A percentile compares a stretch with the other conserved stretches of the same genome.
Evolutionary conservation across 2,329 filamentous ascomycete species (phyloP).

Genomic region (Mycogone perniciosa): DNA sequence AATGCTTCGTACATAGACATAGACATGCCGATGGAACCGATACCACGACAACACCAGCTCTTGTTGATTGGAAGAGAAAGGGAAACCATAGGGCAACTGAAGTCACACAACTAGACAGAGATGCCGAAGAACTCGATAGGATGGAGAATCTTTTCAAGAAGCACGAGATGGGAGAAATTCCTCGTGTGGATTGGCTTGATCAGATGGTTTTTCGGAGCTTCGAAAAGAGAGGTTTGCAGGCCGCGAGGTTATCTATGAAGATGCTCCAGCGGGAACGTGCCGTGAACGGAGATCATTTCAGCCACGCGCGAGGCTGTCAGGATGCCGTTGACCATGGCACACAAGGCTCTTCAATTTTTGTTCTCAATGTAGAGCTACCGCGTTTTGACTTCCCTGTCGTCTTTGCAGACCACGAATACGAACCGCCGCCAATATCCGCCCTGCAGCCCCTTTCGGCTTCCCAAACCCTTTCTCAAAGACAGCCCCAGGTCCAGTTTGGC

Average conservation of each 20-base stretch:
- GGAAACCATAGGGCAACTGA: constrained; percentile 45
- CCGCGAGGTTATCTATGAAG: constrained; percentile 58
- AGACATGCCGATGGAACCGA: constrained; percentile 80
- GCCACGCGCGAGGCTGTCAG: constrained; percentile 25
- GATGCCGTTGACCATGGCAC: constrained; percentile 37
- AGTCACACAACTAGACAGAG: constrained; percentile 54
- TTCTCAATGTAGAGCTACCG: constrained; percentile 84
- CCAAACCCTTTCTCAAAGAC: constrained; percentile 67
- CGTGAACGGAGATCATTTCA: constrained; percentile 20
- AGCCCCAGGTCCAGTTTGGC: constrained; percentile 82
- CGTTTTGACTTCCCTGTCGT: constrained; percentile 94
- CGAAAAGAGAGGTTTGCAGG: constrained; percentile 66
- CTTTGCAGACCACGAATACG: constrained; percentile 90
- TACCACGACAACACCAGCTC: constrained; percentile 66
- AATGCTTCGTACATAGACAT: constrained; percentile 78
- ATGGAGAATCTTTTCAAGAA: constrained; percentile 91
- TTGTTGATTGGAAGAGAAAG: constrained; percentile 51
- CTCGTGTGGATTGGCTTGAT: constrained; percentile 90
- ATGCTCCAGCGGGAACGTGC: constrained; percentile 44
- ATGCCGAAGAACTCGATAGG: constrained; percentile 78
- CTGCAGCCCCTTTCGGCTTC: constrained; percentile 53
- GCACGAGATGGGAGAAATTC: constrained; percentile 95
- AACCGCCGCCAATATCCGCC: constrained; percentile 73
- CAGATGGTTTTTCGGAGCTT: constrained; percentile 87
- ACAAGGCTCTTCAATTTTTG: constrained; percentile 55